A percentile compares a stretch with the other conserved stretches of the same genome.
Evolutionary conservation across 1,139 yeast species (phyloP).

Genomic region (Blastobotrys arbuscula): DNA sequence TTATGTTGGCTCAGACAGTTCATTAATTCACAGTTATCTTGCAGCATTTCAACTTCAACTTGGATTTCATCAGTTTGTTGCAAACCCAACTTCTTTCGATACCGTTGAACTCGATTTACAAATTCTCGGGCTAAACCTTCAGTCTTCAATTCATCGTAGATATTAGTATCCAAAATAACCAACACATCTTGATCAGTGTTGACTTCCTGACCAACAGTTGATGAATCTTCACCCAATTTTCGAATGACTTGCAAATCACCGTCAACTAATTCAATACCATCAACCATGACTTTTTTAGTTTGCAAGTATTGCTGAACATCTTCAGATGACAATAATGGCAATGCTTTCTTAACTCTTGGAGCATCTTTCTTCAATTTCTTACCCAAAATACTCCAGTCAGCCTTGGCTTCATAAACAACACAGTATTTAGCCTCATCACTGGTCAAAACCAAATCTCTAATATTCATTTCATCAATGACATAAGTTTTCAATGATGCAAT

Average conservation of each 20-base stretch:
- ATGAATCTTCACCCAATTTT: constrained; percentile 66
- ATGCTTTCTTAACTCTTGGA: constrained; percentile 88
- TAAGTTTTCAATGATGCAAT: constrained; percentile 71
- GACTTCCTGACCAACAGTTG: constrained; percentile 65
- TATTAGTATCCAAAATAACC: constrained; percentile 79
- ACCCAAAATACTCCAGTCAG: constrained; percentile 99
- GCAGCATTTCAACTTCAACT: constrained; percentile 69
- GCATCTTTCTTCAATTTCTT: constrained; percentile 93
- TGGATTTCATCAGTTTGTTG: constrained; percentile 92
- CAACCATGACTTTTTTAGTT: constrained; percentile 73
- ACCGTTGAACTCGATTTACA: constrained; percentile 93
- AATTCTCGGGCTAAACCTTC: constrained; percentile 97
- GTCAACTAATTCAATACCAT: constrained; percentile 76
- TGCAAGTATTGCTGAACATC: constrained; percentile 74
- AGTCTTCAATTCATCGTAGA: constrained; percentile 80
- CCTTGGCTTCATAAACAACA: constrained; percentile 88
- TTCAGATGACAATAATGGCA: constrained; percentile 72
- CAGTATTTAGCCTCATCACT: constrained; percentile 88
- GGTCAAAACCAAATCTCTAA: constrained; percentile 81
- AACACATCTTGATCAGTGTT: constrained; percentile 86
- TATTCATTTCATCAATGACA: constrained; percentile 85
- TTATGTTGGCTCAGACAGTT: constrained; percentile 58
- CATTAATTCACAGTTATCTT: constrained; percentile 63
- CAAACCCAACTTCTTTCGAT: constrained; percentile 93
- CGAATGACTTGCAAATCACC: constrained; percentile 90